Percentiles rank a stretch among this genome's conserved stretches.
Conservation (phyloP, 495 filamentous ascomycete genomes). For the Neurospora sp. region DNA sequence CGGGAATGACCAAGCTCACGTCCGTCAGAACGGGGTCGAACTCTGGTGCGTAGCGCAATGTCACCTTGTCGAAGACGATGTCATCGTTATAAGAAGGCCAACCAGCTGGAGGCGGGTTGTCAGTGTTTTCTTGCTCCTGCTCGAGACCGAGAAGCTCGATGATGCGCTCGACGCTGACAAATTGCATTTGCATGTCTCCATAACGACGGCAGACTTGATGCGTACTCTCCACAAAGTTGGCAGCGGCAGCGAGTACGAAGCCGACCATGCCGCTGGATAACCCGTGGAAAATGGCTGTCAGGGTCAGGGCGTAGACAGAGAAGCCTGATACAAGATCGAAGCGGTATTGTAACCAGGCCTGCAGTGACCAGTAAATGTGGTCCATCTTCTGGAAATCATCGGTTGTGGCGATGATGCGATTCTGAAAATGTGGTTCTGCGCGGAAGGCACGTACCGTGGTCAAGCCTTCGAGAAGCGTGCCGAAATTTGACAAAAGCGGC, state of each 20-base stretch:
- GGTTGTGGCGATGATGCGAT: conserved; percentile 60
- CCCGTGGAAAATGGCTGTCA: conserved; percentile 57
- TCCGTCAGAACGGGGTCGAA: conserved; percentile 57
- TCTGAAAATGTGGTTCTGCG: conserved; percentile 65
- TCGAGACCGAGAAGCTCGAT: conserved; percentile 68
- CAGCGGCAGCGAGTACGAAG: conserved; percentile 58
- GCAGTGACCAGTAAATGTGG: conserved; percentile 83
- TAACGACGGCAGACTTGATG: conserved; percentile 66
- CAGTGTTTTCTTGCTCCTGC: conserved; percentile 54
- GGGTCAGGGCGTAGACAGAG: conserved; percentile 61
- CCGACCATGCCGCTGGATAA: conserved; percentile 65
- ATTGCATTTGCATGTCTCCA: conserved; percentile 79
- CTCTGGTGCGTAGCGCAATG: conserved; percentile 65
- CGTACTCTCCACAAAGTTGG: conserved; percentile 56
- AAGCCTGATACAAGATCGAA: conserved; percentile 61
- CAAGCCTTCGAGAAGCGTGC: conserved; percentile 65
- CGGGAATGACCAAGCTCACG: conserved; percentile 59
- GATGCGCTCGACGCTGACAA: conserved; percentile 76
- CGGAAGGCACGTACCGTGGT: conserved; percentile 71
- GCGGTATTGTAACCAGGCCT: conserved; percentile 71
- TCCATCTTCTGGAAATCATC: conserved; percentile 87
- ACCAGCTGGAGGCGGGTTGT: conserved; percentile 52
- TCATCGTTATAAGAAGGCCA: conserved; percentile 64
- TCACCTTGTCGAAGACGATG: conserved; percentile 66
- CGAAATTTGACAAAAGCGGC: conserved; percentile 78